Conservation (phyloP, 108 stramenopile species). For the Conticribra guillardii region DNA sequence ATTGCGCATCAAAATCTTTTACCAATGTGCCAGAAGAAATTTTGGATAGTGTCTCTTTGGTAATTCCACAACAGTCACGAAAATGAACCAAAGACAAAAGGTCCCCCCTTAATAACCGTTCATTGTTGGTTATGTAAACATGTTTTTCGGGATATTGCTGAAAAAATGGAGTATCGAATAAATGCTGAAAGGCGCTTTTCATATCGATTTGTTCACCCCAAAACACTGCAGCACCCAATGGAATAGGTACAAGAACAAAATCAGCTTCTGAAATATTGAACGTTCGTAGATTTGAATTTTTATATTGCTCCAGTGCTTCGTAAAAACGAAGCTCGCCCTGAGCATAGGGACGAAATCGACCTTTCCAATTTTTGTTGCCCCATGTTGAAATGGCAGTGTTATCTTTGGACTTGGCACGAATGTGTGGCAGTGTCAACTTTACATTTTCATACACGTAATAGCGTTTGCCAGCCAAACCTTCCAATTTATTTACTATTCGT, state of each 20-base stretch:
- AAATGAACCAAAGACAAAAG: not conserved
- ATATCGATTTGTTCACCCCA: slow-evolving; percentile 1
- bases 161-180: slow-evolving; percentile 14
- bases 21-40: not conserved
- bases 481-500: not conserved
- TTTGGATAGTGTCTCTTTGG: not conserved
- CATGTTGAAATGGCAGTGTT: not conserved
- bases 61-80: not conserved
- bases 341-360: slow-evolving; percentile 3
- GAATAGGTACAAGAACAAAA: slow-evolving; percentile 39
- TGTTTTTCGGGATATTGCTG: slow-evolving; percentile 15
- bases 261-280: slow-evolving; percentile 24
- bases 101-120: slow-evolving; percentile 2
- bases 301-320: not conserved
- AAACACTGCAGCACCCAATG: slow-evolving; percentile 14
- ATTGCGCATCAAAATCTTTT: slow-evolving; percentile 7
- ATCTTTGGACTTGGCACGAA: not conserved
- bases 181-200: slow-evolving; percentile 10
- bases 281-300: slow-evolving; percentile 12
- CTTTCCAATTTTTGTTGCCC: not conserved
- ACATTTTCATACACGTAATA: slow-evolving; percentile 11
- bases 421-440: slow-evolving; percentile 9
- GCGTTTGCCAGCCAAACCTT: not conserved
- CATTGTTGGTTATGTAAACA: slow-evolving; percentile 1
- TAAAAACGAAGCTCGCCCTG: slow-evolving; percentile 5